Base-by-base conservation (phyloP, 805 yeast genomes). In the Wickerhamomyces hampshirensis region DNA sequence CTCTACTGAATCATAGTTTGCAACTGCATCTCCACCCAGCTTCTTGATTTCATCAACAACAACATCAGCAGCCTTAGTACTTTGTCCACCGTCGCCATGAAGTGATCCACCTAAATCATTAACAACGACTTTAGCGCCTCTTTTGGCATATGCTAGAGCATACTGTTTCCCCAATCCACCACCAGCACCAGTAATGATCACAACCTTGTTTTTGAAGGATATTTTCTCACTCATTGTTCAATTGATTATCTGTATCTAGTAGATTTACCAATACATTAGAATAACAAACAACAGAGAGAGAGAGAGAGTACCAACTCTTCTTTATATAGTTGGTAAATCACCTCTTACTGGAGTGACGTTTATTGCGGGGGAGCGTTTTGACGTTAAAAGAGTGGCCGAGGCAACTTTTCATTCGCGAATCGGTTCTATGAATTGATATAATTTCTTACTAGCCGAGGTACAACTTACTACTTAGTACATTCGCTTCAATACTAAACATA, bases 61-160 rank as follows among this genome's bases (percentile, higher is more conserved):
- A 6, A 78, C 64, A 55, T 89, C 96, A 8, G 98, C 98, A 13
- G 91, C 93, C 45, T 73, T 71, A 11, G 75, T 71, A n/a, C 72
- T 64, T 34, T 76, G 74, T 30, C 74, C 79, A 18, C 85, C 87
- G 23, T 77, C 73, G 33, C 96, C 96, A 18, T 71, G 66, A 35
- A 85, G 65, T 17, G 89, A 69, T 21, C 95, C 94, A 38, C 97
- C 96, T 43, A 91, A 71, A 62, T 91, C 98, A 58, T 91, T 91
- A 23, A 91, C 96, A 18, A 91, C 96, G 26, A 91, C 96, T 51
- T 82, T 81, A 42, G 97, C 98, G 24, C 98, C 98, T 48, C 95
- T 73, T 40, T 77, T 68, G 29, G 95, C 98, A 62, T 73, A 91
- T 50, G 83, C 87, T 23, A 87, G 65, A 5, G 96, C 95, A 62